Conservation (phyloP, 495 filamentous ascomycete species). For the Chlorociboria aeruginascens region DNA sequence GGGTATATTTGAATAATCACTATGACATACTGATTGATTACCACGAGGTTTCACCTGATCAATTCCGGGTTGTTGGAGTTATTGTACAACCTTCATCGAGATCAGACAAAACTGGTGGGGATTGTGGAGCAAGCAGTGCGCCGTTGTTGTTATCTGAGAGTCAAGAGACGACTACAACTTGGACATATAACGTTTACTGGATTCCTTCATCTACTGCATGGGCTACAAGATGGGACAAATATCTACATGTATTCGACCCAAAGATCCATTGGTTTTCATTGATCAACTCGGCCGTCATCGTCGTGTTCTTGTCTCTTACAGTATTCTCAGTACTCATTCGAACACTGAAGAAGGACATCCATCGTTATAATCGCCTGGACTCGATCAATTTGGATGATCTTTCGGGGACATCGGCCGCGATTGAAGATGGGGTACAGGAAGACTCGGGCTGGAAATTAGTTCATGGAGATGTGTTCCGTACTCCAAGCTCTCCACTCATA, state of each 20-base stretch:
- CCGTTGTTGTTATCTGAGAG: slow-evolving; percentile 53
- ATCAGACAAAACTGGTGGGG: slow-evolving; percentile 41
- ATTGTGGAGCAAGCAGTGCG: slow-evolving; percentile 41
- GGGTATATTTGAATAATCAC: slow-evolving; percentile 72
- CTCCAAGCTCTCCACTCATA: slow-evolving; percentile 69
- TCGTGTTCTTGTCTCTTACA: slow-evolving; percentile 80
- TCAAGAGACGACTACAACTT: slow-evolving; percentile 57
- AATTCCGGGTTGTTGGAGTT: slow-evolving; percentile 84
- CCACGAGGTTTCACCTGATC: slow-evolving; percentile 54
- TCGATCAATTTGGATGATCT: slow-evolving; percentile 77
- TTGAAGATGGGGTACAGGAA: slow-evolving; percentile 92
- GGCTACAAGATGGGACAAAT: slow-evolving; percentile 97
- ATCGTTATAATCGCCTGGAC: slow-evolving; percentile 88
- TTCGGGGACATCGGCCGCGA: slow-evolving; percentile 51
- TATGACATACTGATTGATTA: slow-evolving; percentile 92
- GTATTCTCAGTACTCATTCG: slow-evolving; percentile 80
- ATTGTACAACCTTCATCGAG: slow-evolving; percentile 70
- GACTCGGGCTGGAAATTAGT: slow-evolving; percentile 98
- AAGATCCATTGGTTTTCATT: slow-evolving; percentile 98
- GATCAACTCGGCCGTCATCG: slow-evolving; percentile 87
- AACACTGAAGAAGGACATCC: slow-evolving; percentile 86
- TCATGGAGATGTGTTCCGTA: slow-evolving; percentile 92
- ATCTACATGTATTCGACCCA: slow-evolving; percentile 87
- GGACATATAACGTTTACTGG: slow-evolving; percentile 91
- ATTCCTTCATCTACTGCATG: slow-evolving; percentile 64